Conservation (phyloP, 2,329 filamentous ascomycete species). For the Penicillium sp. region DNA sequence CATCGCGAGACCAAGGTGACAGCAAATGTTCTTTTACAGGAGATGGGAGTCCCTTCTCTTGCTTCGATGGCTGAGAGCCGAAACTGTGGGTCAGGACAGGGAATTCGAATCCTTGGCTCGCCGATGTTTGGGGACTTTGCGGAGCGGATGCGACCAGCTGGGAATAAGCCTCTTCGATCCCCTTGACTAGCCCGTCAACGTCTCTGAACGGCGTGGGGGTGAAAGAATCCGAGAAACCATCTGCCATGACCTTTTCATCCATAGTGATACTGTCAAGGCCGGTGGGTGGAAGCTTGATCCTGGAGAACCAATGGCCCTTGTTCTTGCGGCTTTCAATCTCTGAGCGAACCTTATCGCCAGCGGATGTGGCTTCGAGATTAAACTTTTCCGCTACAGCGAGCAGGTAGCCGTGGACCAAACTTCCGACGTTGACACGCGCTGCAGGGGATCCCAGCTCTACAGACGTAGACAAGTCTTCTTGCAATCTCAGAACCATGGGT, state of each 20-base stretch:
- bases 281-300: constrained; percentile 64
- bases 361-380: constrained; percentile 62
- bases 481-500: constrained; percentile 82
- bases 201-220: constrained; percentile 68
- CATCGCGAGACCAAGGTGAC: constrained; percentile 71
- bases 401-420: constrained; percentile 83
- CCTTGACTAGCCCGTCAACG: constrained; percentile 63
- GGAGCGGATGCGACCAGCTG: constrained; percentile 57
- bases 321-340: constrained; percentile 70
- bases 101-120: constrained; percentile 57
- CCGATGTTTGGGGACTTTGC: constrained; percentile 63
- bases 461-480: constrained; percentile 63
- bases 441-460: constrained; percentile 41
- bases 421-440: constrained; percentile 72
- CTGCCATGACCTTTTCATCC: constrained; percentile 36
- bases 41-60: constrained; percentile 56
- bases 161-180: constrained; percentile 66
- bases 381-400: constrained; percentile 74
- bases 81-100: constrained; percentile 52
- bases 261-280: constrained; percentile 56
- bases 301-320: constrained; percentile 72
- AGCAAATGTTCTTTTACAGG: constrained; percentile 70
- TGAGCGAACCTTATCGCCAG: constrained; percentile 65
- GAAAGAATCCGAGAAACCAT: constrained; percentile 43
- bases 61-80: constrained; percentile 28